Evolutionary conservation across 2,329 filamentous ascomycete genomes (phyloP).

Genomic region (Ciborinia camelliae): DNA sequence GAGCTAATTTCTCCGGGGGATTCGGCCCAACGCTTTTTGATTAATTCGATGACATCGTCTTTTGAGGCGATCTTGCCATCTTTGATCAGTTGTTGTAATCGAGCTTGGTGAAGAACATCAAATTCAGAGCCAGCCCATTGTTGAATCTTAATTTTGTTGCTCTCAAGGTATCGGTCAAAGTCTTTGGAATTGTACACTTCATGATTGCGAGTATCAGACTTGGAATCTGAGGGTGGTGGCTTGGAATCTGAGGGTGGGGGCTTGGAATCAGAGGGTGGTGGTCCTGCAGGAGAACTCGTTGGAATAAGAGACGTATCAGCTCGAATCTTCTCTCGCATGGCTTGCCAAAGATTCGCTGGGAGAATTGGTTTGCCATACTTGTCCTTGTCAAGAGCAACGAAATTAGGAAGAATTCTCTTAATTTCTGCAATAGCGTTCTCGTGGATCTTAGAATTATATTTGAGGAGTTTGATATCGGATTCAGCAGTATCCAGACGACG

Average conservation of each 20-base stretch:
- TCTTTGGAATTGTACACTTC: not conserved
- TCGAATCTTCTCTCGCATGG: constrained; percentile 56
- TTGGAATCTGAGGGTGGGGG: not conserved
- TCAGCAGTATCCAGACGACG: constrained; percentile 28
- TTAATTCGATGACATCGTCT: constrained; percentile 74
- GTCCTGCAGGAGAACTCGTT: not conserved
- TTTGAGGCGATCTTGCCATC: constrained; percentile 27
- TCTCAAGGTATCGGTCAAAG: constrained; percentile 20
- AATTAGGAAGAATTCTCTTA: constrained; percentile 50
- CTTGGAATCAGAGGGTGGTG: not conserved
- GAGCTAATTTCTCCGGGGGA: constrained; percentile 17
- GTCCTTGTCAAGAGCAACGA: constrained; percentile 53
- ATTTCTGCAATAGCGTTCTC: constrained; percentile 41
- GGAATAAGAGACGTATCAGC: constrained; percentile 17
- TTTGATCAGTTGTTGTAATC: constrained; percentile 21
- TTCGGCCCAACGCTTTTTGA: constrained; percentile 72
- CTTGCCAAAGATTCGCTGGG: constrained; percentile 62
- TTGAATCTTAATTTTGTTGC: constrained; percentile 18
- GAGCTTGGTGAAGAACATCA: constrained; percentile 24
- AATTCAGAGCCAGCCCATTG: constrained; percentile 23
- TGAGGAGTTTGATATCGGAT: constrained; percentile 26
- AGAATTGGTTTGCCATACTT: constrained; percentile 53
- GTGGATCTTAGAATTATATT: constrained; percentile 24
- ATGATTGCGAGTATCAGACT: not conserved
- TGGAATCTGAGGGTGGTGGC: not conserved